Evolutionary conservation across 2,329 filamentous ascomycete species (phyloP), one percentile per base, ranked within the genome.

Genomic region (Thielaviopsis punctulata): DNA sequence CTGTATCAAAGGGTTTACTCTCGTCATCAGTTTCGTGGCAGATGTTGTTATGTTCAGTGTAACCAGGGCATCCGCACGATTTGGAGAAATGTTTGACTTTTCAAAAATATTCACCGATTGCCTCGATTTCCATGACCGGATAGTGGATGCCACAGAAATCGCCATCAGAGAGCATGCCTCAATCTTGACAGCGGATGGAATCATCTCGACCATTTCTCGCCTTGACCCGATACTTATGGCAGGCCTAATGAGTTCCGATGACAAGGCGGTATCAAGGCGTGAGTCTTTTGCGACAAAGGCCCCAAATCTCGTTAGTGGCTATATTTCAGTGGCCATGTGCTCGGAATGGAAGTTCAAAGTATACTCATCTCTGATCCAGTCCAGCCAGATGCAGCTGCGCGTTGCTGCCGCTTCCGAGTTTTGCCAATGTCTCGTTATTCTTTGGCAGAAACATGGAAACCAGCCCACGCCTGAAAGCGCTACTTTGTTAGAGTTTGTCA

Each of bases 381-480:
- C 86, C 53, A 82, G 85, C 33, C 86, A 90, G 60, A 95, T 96
- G 87, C 86, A 94, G 61, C 71, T 95, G 36, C 82, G 90, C 36
- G 84, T 93, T 12, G 75, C 79, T 62, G 87, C 86, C 19, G 80
- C 90, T 48, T 76, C 79, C n/a, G 71, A 70, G 19, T 82, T 95
- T 76, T 84, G 85, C 57, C 62, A 61, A 8, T 80, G 86, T 25
- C 71, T 95, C 33, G 75, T 93, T 8, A 62, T 64, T 0, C 69
- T 86, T 22, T 92, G 80, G 73, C 76, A 73, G 53, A 69, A 69
- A 8, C 69, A 75, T 57, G 71, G 71, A n/a, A 72, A 74, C 52
- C 62, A 55, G 58, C 67, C 58, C 54, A 70, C 66, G 9, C 65
- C 67, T n/a, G 62, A 57, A 55, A 63, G 51, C 56, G 61, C 59